A percentile compares a stretch with the other conserved stretches of the same genome.
Evolutionary conservation across 2,329 filamentous ascomycete genomes (phyloP).

Genomic region (Pseudocercospora macadamiae): DNA sequence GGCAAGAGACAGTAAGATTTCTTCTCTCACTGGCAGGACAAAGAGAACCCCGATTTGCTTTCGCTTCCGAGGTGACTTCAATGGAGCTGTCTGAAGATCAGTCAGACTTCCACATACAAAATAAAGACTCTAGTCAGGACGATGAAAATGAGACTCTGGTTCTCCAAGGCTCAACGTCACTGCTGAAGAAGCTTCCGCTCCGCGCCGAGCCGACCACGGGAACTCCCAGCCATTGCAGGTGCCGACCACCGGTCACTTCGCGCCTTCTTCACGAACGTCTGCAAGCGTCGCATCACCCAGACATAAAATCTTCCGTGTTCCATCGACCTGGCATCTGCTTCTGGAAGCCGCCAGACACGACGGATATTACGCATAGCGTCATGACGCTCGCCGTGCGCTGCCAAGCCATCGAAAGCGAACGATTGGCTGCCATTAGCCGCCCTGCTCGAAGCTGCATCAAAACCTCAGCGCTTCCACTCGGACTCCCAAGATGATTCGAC

Average conservation of each 20-base stretch:
- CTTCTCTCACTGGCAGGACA: not conserved
- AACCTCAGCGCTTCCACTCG: slow-evolving; percentile 18
- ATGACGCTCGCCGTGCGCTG: slow-evolving; percentile 8
- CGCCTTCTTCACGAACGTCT: not conserved
- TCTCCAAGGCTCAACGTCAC: not conserved
- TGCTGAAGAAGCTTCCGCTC: not conserved
- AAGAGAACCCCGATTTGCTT: too few species aligned
- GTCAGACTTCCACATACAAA: too few species aligned
- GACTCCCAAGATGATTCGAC: slow-evolving; percentile 14
- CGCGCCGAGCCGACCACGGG: slow-evolving; percentile 4
- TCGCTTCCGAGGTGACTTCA: too few species aligned
- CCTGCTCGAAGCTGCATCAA: slow-evolving; percentile 18
- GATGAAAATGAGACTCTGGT: too few species aligned
- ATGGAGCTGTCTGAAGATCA: too few species aligned
- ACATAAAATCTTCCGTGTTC: not conserved
- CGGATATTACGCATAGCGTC: slow-evolving; percentile 2
- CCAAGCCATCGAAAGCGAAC: not conserved
- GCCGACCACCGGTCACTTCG: not conserved
- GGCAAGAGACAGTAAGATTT: not conserved
- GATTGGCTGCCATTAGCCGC: slow-evolving; percentile 26
- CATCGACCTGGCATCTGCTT: not conserved
- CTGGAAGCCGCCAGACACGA: slow-evolving; percentile 1
- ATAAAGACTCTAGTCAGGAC: too few species aligned
- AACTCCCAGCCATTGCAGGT: too few species aligned
- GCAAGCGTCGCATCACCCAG: not conserved